Evolutionary conservation across 2,329 filamentous ascomycete genomes (phyloP), one percentile per base, ranked within the genome.

Genomic region (Davidsoniella australis): DNA sequence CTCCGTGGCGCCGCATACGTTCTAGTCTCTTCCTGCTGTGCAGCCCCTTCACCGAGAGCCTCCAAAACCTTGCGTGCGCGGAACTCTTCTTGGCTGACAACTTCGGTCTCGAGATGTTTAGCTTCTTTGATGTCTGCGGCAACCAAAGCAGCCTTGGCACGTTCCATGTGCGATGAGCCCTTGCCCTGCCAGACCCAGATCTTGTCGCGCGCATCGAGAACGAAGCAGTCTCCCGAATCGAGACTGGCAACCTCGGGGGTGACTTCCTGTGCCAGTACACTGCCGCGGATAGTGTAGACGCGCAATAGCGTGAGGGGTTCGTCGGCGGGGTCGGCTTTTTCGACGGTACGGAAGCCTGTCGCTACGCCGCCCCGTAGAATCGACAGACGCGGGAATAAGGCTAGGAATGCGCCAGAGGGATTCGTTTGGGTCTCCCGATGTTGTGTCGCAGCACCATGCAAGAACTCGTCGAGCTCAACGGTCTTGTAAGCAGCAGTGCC

Each of bases 181-280:
- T 68, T 69, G 46, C 79, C 79, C 63, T 82, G 79, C 79, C 79
- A 83, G 3, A 81, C 74, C 69, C 74, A 81, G 55, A 82, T 78
- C 64, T 81, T 80, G 45, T 73, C 66, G 20, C 71, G 71, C 47
- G 68, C 68, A 55, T 82, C 78, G 41, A 82, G 61, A 12, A 82
- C 66, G 55, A 82, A 82, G 2, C 82, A 79, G 57, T 83, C 78
- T 47, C 65, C 65, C 51, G 81, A 77, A 55, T 82, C 77, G 29
- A 82, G 67, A 56, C 74, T 80, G 56, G 65, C 57, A 71, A 74
- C 78, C 0, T 64, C 69, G 2, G 78, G 75, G 54, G 75, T 69
- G 1, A 82, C 78, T 59, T 82, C 78, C 58, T 76, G 67, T 8
- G 81, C 76, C 4, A 54, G 24, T 2, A 49, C 49, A 23, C 48